Conservation (phyloP, 2,329 filamentous ascomycete genomes). For the Scolecobasidium constrictum region DNA sequence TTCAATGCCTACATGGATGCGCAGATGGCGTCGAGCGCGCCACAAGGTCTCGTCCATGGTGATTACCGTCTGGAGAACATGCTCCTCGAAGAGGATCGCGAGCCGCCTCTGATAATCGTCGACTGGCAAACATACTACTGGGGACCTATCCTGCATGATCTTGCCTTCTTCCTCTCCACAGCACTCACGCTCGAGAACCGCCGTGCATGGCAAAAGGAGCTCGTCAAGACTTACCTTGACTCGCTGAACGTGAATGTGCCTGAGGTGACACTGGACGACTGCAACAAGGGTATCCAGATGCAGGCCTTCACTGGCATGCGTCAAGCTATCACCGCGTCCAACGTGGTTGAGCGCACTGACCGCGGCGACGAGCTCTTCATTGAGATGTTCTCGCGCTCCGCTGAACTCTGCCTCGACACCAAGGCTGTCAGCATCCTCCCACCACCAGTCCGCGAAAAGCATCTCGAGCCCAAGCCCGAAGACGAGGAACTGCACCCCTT, state of each 20-base stretch:
- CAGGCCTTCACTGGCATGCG: conserved; percentile 4
- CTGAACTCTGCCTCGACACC: conserved; percentile 1
- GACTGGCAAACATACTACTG: conserved; percentile 2
- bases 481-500: conserved; percentile 1
- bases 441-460: neutral
- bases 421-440: conserved; percentile 2
- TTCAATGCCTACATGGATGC: neutral
- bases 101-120: neutral
- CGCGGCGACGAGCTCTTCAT: conserved; percentile 9
- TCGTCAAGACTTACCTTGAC: neutral
- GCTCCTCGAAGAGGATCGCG: neutral
- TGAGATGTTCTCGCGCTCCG: neutral
- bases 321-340: conserved; percentile 4
- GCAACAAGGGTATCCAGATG: neutral
- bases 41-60: neutral
- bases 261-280: neutral
- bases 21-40: neutral
- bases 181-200: neutral
- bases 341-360: conserved; percentile 7
- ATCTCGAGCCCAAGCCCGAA: neutral
- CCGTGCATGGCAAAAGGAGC: neutral
- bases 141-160: neutral
- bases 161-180: neutral
- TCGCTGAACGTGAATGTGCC: neutral
- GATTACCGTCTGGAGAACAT: conserved; percentile 5